Conservation (phyloP, 2,329 filamentous ascomycete species). For the Diatrype stigma region DNA sequence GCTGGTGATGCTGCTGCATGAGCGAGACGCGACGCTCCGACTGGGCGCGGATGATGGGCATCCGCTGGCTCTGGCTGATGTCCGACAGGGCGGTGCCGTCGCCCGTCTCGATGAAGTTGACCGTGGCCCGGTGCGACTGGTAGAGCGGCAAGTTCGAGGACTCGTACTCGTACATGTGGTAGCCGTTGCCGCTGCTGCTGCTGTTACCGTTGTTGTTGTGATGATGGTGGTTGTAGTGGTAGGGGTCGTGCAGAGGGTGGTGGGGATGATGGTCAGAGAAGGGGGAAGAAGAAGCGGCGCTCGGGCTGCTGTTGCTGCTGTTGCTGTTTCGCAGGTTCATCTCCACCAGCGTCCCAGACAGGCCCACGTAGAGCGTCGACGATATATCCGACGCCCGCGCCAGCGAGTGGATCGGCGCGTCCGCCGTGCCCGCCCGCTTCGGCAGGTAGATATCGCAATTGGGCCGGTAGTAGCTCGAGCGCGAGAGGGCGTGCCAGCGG, state of each 20-base stretch:
- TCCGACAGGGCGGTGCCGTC: constrained; percentile 22
- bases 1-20: not conserved
- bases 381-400: constrained; percentile 43
- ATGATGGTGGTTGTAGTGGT: no score
- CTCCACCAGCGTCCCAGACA: constrained; percentile 45
- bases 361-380: constrained; percentile 45
- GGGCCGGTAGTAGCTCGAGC: constrained; percentile 43
- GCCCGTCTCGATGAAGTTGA: constrained; percentile 27
- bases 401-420: constrained; percentile 40
- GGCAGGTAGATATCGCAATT: constrained; percentile 46
- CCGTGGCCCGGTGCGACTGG: constrained; percentile 8
- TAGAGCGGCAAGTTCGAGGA: constrained; percentile 6
- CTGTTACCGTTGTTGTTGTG: no score
- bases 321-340: constrained; percentile 26
- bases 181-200: no score
- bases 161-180: not conserved
- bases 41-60: constrained; percentile 21
- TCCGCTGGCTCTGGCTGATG: constrained; percentile 20
- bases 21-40: constrained; percentile 1
- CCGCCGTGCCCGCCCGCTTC: constrained; percentile 8
- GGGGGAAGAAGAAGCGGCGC: no score
- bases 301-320: no score
- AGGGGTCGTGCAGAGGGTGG: no score
- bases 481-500: constrained; percentile 44
- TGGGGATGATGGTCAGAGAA: no score